Base-by-base conservation (phyloP, 345 rosid species). In the Camelina laxa region DNA sequence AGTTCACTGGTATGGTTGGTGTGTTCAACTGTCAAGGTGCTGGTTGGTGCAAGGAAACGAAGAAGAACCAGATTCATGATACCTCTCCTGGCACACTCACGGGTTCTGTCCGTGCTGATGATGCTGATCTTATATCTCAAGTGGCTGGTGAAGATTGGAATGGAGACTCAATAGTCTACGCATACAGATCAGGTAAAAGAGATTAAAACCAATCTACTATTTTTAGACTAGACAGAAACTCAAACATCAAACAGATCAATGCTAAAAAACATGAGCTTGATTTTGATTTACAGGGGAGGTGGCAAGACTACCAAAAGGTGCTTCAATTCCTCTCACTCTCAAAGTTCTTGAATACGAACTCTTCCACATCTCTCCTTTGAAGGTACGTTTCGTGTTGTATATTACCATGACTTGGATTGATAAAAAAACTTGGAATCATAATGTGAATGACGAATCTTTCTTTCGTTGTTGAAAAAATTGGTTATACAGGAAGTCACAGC, bases 21-120 rank as follows among this genome's bases (percentile, higher is more conserved):
- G 91, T 89, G 6, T 95, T 90, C 84, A 92, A 95, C 84, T 95
- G 99, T 80, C 99, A 95, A 83, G 99, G 99, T 56, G 97, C 99
- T 72, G 98, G 96, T 69, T 95, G 99, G 99, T 89, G 98, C 88
- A 90, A 84, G 83, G 61, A 84, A 5, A 69, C 72, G 4, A 95
- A 92, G 91, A 92, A 85, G 81, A 90, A 92, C 50, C 84, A 85
- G 48, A 88, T 95, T 72, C 99, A 95, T 76, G 90, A 95, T 70
- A 69, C 83, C 67, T 81, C 95, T 57, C 99, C 99, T 19, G 92
- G 96, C 19, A 90, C 96, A 42, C 96, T 91, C 64, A 81, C 96
- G 0, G 77, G 83, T 54, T 84, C 86, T 0, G 83, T 91, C 60
- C n/a, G 88, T 54, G 85, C 92, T 24, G 76, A 85, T 2, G 98